Percentiles rank a stretch among this genome's conserved stretches.
Conservation (phyloP, 768 basidiomycete genomes). For the Mycena galericulata region DNA sequence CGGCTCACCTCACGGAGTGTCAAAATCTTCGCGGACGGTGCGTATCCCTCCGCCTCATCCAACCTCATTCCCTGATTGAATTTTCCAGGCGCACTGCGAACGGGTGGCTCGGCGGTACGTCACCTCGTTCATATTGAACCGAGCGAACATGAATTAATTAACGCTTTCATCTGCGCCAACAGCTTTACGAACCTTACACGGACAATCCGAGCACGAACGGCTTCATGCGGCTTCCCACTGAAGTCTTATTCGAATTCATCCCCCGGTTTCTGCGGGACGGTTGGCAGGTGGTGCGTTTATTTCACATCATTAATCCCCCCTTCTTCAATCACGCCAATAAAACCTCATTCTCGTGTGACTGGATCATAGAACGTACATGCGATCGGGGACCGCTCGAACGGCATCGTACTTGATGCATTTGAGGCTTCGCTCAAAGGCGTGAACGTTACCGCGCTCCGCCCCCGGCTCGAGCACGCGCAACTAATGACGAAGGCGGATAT, state of each 20-base stretch:
- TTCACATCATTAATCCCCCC: neutral
- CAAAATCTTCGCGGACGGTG: conserved; percentile 86
- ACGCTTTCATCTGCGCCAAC: neutral
- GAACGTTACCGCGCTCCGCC: conserved; percentile 66
- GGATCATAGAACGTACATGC: conserved; percentile 91
- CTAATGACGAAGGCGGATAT: conserved; percentile 83
- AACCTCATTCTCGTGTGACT: neutral
- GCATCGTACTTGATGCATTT: conserved; percentile 89
- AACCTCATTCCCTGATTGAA: no score
- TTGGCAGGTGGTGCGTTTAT: conserved; percentile 69
- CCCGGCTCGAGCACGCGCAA: conserved; percentile 94
- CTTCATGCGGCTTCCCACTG: conserved; percentile 63
- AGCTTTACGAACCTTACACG: conserved; percentile 70
- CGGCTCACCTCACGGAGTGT: conserved; percentile 73
- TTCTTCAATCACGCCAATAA: no score
- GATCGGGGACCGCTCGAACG: conserved; percentile 91
- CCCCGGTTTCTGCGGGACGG: conserved; percentile 64
- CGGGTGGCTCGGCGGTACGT: conserved; percentile 17
- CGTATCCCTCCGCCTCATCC: conserved; percentile 23
- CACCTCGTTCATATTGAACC: no score
- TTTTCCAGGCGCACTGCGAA: conserved; percentile 1
- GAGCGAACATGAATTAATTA: neutral
- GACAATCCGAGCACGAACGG: conserved; percentile 68
- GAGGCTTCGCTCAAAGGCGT: conserved; percentile 65
- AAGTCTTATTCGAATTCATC: conserved; percentile 60